Evolutionary conservation across 2,329 filamentous ascomycete species (phyloP).

Genomic region (Shiraia sp.): DNA sequence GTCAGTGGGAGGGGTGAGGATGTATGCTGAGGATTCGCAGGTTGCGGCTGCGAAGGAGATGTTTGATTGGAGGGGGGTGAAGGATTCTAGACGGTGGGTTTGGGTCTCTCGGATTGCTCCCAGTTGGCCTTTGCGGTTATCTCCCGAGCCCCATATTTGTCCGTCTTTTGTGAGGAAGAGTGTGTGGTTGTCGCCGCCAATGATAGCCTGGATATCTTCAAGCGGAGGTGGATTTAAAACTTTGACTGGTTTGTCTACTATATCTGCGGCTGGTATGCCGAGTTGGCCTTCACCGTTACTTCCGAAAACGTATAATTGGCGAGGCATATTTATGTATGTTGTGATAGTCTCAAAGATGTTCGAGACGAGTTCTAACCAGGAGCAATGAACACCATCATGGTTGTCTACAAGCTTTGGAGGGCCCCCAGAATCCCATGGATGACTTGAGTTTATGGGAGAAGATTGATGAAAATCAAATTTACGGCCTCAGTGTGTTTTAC

Average conservation of each 20-base stretch:
- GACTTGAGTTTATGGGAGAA: too few relatives aligned
- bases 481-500: too few relatives aligned
- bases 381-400: background rate
- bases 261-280: constrained; percentile 52
- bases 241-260: constrained; percentile 25
- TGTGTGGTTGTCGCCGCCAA: constrained; percentile 85
- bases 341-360: background rate
- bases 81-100: constrained; percentile 3
- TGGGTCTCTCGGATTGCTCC: constrained; percentile 6
- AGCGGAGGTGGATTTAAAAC: constrained; percentile 7
- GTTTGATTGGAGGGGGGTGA: constrained; percentile 4
- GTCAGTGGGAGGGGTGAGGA: constrained; percentile 2
- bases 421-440: too few relatives aligned
- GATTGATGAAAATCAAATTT: too few relatives aligned
- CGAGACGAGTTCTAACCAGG: too few relatives aligned
- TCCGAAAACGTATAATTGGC: constrained; percentile 51
- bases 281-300: constrained; percentile 59
- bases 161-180: constrained; percentile 67
- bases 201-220: constrained; percentile 42
- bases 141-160: constrained; percentile 67
- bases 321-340: constrained; percentile 12
- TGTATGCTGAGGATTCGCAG: constrained; percentile 32
- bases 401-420: background rate
- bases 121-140: constrained; percentile 55
- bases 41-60: constrained; percentile 22